These are phyloP conservation scores for Aspergillus proliferans DNA, from an alignment of 2,329 filamentous ascomycete species.

Conservation along the genomic window DNA sequence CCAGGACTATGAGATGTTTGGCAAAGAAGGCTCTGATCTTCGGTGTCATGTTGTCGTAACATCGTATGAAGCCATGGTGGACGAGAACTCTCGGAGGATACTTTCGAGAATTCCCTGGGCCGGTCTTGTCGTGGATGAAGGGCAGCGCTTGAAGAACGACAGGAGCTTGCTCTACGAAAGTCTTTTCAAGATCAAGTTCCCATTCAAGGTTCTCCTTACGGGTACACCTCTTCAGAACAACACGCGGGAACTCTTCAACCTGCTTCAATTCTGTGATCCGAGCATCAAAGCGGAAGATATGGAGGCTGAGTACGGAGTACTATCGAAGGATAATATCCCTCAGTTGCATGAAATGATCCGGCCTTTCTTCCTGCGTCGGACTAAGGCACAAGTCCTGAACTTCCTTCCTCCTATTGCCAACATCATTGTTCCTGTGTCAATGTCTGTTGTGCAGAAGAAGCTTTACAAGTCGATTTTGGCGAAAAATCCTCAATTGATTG, in stretches of 20 bases:
- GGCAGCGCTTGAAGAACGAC: constrained; percentile 92
- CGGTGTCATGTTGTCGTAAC: constrained; percentile 89
- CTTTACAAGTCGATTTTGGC: constrained; percentile 89
- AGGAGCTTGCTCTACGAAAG: constrained; percentile 73
- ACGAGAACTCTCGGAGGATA: constrained; percentile 59
- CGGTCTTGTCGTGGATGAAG: constrained; percentile 87
- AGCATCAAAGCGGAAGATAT: constrained; percentile 62
- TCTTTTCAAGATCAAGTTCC: constrained; percentile 65
- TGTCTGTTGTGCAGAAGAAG: constrained; percentile 89
- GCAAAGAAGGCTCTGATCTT: constrained; percentile 55
- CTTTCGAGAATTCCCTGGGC: constrained; percentile 74
- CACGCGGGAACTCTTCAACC: constrained; percentile 86
- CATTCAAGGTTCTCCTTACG: constrained; percentile 80
- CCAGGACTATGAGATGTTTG: constrained; percentile 79
- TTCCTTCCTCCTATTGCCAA: constrained; percentile 91
- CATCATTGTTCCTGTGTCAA: constrained; percentile 91
- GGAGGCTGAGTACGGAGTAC: constrained; percentile 67
- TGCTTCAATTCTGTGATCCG: constrained; percentile 88
- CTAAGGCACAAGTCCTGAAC: constrained; percentile 82
- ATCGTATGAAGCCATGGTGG: constrained; percentile 83
- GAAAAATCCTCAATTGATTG: constrained; percentile 83
- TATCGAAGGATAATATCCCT: constrained; percentile 75
- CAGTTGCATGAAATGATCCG: constrained; percentile 78
- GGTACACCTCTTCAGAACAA: constrained; percentile 80
- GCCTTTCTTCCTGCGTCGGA: constrained; percentile 65